A percentile compares a stretch with the other conserved stretches of the same genome.
Conservation (phyloP, 192 early-diverging fungal genomes). For the Gigaspora rosea region DNA sequence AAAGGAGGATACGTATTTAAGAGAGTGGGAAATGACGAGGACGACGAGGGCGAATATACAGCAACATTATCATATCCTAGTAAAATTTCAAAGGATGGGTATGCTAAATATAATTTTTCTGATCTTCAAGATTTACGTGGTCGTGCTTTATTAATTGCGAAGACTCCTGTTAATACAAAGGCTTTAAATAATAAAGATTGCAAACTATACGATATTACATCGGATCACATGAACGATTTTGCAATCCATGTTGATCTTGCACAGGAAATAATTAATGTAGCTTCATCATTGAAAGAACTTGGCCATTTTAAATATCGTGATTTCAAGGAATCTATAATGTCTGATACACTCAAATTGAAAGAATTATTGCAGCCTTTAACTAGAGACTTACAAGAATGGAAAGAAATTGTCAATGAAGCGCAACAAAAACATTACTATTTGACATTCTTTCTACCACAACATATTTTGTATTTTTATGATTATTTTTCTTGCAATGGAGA, state of each 20-base stretch:
- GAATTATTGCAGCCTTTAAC: conserved; percentile 1
- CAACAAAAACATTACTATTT: conserved; percentile 33
- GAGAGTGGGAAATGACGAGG: background rate
- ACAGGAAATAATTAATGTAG: conserved; percentile 27
- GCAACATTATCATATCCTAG: conserved; percentile 25
- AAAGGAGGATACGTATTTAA: conserved; percentile 28
- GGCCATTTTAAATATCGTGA: conserved; percentile 29
- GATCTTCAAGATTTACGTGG: conserved; percentile 34
- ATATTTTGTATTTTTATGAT: conserved; percentile 33
- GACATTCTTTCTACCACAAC: conserved; percentile 27
- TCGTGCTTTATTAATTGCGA: conserved; percentile 31
- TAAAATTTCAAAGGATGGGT: background rate
- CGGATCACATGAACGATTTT: conserved; percentile 14
- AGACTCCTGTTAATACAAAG: background rate
- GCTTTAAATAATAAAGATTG: background rate
- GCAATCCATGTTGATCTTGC: conserved; percentile 30
- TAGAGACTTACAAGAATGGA: conserved; percentile 16
- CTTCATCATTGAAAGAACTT: background rate
- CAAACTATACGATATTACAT: background rate
- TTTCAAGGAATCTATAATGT: conserved; percentile 5
- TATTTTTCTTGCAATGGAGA: conserved; percentile 1
- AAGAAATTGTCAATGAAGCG: conserved; percentile 13
- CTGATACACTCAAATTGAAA: background rate
- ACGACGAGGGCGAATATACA: background rate
- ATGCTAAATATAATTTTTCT: background rate